phyloP scores from a whole-genome alignment of 768 basidiomycete species.

The Pholiota molesta region DNA sequence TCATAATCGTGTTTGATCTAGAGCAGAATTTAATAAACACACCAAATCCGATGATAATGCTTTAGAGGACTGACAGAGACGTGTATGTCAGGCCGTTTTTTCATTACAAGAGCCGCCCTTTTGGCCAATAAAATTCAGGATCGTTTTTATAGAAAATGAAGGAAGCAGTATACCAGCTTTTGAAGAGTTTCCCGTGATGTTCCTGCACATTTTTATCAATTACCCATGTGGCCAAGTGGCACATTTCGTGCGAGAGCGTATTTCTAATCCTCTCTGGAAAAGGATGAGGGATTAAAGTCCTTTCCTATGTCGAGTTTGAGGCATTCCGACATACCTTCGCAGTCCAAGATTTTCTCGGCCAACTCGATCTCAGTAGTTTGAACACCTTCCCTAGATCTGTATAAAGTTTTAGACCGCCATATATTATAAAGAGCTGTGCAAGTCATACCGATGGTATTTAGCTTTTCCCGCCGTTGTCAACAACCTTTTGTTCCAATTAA shows the following conservation, averaged over 20 bases:
- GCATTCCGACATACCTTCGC: constrained; percentile 53
- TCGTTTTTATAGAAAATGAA: background rate
- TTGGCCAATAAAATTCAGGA: background rate
- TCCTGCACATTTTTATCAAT: constrained; percentile 73
- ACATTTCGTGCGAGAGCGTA: constrained; percentile 91
- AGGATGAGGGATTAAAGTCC: background rate
- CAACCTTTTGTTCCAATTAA: constrained; percentile 71
- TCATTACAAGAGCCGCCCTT: constrained; percentile 77
- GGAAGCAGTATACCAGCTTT: constrained; percentile 56
- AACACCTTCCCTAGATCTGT: constrained; percentile 59
- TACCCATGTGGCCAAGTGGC: constrained; percentile 86
- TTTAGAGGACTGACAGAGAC: constrained; percentile 54
- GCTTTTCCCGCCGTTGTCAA: constrained; percentile 73
- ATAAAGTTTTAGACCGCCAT: constrained; percentile 2
- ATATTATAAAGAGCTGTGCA: background rate
- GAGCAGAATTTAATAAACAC: background rate
- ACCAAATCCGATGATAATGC: background rate
- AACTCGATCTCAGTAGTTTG: constrained; percentile 71
- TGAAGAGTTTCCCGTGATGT: constrained; percentile 74
- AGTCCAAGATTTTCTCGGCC: constrained; percentile 81
- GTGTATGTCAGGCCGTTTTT: constrained; percentile 65
- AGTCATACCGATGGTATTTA: constrained; percentile 57
- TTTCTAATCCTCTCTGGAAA: constrained; percentile 73
- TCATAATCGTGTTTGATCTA: constrained; percentile 78
- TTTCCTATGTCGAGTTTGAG: background rate